These are phyloP conservation scores for Porodaedalea pini DNA, from an alignment of 1,284 basidiomycete genomes.

Conservation along the genomic window DNA sequence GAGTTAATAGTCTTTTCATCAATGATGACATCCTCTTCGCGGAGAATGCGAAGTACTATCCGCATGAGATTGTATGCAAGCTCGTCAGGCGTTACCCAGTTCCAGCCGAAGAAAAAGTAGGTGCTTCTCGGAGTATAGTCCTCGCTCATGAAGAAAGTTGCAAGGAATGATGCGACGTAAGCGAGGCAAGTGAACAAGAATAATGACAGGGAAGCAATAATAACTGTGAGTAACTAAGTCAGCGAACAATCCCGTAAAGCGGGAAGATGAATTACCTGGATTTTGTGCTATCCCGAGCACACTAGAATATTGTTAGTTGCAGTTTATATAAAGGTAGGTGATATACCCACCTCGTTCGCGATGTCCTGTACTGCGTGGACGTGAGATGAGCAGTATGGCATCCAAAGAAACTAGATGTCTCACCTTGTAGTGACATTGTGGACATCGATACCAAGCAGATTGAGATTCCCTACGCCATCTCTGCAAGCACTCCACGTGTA, in stretches of 20 bases:
- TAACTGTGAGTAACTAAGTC: slow-evolving; percentile 39
- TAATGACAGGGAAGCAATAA: slow-evolving; percentile 60
- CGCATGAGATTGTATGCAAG: slow-evolving; percentile 60
- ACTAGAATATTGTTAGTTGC: slow-evolving; percentile 11
- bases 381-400: neutral
- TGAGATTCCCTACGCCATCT: slow-evolving; percentile 63
- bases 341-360: slow-evolving; percentile 45
- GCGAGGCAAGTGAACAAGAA: slow-evolving; percentile 65
- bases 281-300: slow-evolving; percentile 71
- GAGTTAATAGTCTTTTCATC: slow-evolving; percentile 35
- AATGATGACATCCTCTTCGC: slow-evolving; percentile 50
- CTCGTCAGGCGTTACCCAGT: slow-evolving; percentile 53
- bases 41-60: slow-evolving; percentile 59
- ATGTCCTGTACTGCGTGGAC: slow-evolving; percentile 55
- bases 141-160: slow-evolving; percentile 57
- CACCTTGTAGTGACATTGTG: slow-evolving; percentile 61
- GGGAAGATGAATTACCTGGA: slow-evolving; percentile 44
- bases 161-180: slow-evolving; percentile 66
- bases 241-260: neutral
- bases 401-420: neutral
- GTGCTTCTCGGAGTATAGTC: slow-evolving; percentile 38
- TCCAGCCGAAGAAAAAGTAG: slow-evolving; percentile 39
- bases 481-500: slow-evolving; percentile 73
- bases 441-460: slow-evolving; percentile 68
- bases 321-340: neutral